Evolutionary conservation across 1,284 basidiomycete species (phyloP), one percentile per base, ranked within the genome.

Genomic region (Ustilago loliicola): DNA sequence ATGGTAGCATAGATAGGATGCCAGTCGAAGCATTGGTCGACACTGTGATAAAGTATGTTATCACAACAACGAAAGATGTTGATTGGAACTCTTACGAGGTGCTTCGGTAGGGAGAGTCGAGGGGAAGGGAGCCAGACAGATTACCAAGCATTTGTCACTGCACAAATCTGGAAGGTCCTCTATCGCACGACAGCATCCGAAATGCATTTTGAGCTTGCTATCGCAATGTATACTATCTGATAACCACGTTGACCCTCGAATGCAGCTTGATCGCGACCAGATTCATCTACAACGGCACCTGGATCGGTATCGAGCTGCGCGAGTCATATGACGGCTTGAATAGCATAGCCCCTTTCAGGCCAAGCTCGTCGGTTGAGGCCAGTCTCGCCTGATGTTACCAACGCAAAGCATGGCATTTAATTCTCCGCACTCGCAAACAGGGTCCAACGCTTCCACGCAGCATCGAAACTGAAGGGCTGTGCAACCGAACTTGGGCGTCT

Each of bases 321-420:
- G 6, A 5, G 11, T 40, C 38, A 19, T 19, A 40, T 19, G 13
- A 13, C 38, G 38, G 17, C 10, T 13, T 40, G 38, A 13, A 40
- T 5, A 48, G 45, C 45, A 48, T 25, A 23, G 45, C 45, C 34
- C n/a, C n/a, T 48, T 48, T 25, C 45, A n/a, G 13, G 17, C 45
- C 45, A 48, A 21, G 23, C 45, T 21, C 21, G 45, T 48, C n/a
- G n/a, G 23, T 7, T 3, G 21, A 48, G n/a, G 11, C 25, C 29
- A 30, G 5, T 30, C 27, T 52, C 50, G 50, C 50, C 50, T 32
- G 50, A n/a, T 30, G 17, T 52, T 27, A 27, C 50, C 9, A 15
- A 27, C 1, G 17, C 50, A 29, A 52, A 4, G 50, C 50, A 30
- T 52, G 50, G 50, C 50, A 52, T 52, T 30, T 52, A 32, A 52